These are phyloP conservation scores for Beverwykella pulmonaria DNA, from an alignment of 495 filamentous ascomycete species.

Conservation along the genomic window DNA sequence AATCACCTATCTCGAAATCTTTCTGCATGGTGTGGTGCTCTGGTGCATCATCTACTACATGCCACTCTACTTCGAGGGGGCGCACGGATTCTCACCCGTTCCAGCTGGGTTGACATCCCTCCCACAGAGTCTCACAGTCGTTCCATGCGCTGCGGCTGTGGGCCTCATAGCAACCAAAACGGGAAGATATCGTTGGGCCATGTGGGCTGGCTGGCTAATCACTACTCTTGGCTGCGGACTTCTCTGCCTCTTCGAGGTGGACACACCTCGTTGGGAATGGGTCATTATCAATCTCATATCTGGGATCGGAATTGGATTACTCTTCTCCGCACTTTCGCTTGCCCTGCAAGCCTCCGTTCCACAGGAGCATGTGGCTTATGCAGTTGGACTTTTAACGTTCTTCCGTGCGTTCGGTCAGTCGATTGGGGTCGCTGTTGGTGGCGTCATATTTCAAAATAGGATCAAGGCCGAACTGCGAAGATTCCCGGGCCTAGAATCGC, in stretches of 20 bases:
- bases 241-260: slow-evolving; percentile 49
- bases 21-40: slow-evolving; percentile 37
- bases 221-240: slow-evolving; percentile 52
- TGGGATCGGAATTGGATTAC: slow-evolving; percentile 53
- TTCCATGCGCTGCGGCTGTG: too few relatives aligned
- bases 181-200: slow-evolving; percentile 54
- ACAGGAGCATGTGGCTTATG: slow-evolving; percentile 49
- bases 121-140: too few relatives aligned
- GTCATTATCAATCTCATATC: slow-evolving; percentile 50
- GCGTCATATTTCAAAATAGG: slow-evolving; percentile 59
- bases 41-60: slow-evolving; percentile 52
- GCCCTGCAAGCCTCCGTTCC: slow-evolving; percentile 54
- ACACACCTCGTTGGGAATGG: slow-evolving; percentile 49
- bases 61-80: slow-evolving; percentile 63
- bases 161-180: slow-evolving; percentile 46
- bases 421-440: slow-evolving; percentile 61
- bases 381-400: slow-evolving; percentile 59
- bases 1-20: not conserved
- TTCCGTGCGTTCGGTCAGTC: slow-evolving; percentile 63
- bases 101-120: too few relatives aligned
- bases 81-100: slow-evolving; percentile 52
- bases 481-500: slow-evolving; percentile 28
- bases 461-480: slow-evolving; percentile 47
- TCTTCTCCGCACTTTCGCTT: slow-evolving; percentile 53
- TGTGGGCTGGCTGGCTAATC: slow-evolving; percentile 57